These are phyloP conservation scores for Fusarium stilboides DNA, from an alignment of 2,329 filamentous ascomycete species.

Conservation along the genomic window DNA sequence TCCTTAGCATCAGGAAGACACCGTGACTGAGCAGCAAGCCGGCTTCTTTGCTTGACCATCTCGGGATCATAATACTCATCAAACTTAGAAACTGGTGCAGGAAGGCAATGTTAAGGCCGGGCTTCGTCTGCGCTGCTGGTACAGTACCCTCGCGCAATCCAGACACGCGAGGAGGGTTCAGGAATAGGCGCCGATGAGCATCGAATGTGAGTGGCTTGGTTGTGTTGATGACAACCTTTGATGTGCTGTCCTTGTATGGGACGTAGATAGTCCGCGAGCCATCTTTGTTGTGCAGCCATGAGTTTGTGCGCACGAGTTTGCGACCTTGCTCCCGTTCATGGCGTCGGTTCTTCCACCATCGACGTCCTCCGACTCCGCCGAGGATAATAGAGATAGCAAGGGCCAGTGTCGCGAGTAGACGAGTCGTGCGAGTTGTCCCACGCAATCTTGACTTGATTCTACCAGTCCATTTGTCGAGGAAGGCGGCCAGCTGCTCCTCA, in stretches of 20 bases:
- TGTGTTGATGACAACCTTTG: slow-evolving; percentile 90
- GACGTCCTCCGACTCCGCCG: slow-evolving; percentile 82
- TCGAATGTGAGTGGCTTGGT: slow-evolving; percentile 97
- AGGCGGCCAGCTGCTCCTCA: slow-evolving; percentile 76
- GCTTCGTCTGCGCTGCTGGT: slow-evolving; percentile 91
- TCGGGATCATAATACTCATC: slow-evolving; percentile 96
- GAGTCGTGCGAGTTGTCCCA: slow-evolving; percentile 78
- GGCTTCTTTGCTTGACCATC: slow-evolving; percentile 96
- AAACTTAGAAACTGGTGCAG: slow-evolving; percentile 96
- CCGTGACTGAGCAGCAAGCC: slow-evolving; percentile 91
- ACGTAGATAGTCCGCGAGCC: slow-evolving; percentile 96
- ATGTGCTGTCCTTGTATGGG: slow-evolving; percentile 87
- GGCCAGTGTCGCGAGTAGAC: slow-evolving; percentile 81
- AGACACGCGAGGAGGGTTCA: slow-evolving; percentile 89
- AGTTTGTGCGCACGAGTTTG: slow-evolving; percentile 89
- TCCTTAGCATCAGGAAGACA: slow-evolving; percentile 89
- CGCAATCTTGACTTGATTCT: slow-evolving; percentile 70
- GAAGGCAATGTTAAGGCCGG: slow-evolving; percentile 94
- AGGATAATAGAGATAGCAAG: slow-evolving; percentile 85
- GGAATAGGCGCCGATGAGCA: slow-evolving; percentile 91
- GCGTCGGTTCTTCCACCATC: slow-evolving; percentile 80
- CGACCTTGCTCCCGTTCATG: slow-evolving; percentile 87
- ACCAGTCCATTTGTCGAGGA: slow-evolving; percentile 72
- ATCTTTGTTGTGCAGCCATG: slow-evolving; percentile 93
- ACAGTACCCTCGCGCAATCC: slow-evolving; percentile 82